These are phyloP conservation scores for Phytopythium oedochilum DNA, from an alignment of 352 stramenopile genomes.

Conservation along the genomic window DNA sequence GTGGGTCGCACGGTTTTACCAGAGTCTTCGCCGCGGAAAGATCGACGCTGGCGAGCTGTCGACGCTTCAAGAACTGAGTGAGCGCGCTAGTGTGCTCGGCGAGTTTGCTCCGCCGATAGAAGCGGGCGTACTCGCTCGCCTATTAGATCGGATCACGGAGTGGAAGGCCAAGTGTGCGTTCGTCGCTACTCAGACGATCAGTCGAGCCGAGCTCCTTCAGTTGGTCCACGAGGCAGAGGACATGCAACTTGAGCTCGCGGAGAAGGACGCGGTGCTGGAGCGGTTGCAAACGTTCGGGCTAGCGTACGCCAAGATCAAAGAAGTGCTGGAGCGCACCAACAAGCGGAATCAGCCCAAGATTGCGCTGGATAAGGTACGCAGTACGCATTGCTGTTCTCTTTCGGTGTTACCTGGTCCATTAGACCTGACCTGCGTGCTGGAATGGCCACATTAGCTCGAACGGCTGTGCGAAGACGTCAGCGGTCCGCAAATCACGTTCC, in stretches of 20 bases:
- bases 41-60: constrained; percentile 38
- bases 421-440: too few species aligned
- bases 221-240: constrained; percentile 60
- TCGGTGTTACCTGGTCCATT: too few species aligned
- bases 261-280: constrained; percentile 28
- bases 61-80: constrained; percentile 34
- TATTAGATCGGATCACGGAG: constrained; percentile 44
- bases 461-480: constrained; percentile 38
- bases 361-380: constrained; percentile 39
- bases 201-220: constrained; percentile 38
- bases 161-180: constrained; percentile 41
- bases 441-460: constrained; percentile 25
- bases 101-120: constrained; percentile 39
- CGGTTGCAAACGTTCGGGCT: constrained; percentile 48
- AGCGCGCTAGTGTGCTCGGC: constrained; percentile 17
- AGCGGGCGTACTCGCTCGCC: constrained; percentile 42
- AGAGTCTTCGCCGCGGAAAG: constrained; percentile 31
- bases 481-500: constrained; percentile 48
- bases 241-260: constrained; percentile 36
- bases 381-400: too few species aligned
- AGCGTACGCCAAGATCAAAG: constrained; percentile 60
- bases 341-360: constrained; percentile 68
- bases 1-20: constrained; percentile 69
- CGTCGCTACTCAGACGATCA: constrained; percentile 24
- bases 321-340: constrained; percentile 53